phyloP scores from a whole-genome alignment of 2,329 filamentous ascomycete species.

The Aspergillus glaucus region DNA sequence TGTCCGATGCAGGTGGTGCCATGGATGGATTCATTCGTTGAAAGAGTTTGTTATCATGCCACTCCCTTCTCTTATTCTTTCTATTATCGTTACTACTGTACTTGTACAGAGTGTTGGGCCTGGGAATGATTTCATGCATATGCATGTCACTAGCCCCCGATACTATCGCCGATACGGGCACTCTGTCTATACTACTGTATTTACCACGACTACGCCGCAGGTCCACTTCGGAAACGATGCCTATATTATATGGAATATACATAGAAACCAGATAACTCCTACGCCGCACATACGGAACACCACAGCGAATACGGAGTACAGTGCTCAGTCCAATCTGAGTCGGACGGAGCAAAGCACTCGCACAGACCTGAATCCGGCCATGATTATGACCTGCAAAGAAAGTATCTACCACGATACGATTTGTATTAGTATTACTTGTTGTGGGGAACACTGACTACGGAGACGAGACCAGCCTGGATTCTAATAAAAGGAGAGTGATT shows the following conservation, averaged over 20 bases:
- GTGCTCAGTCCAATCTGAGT: background rate
- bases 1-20: too few relatives aligned
- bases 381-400: too few relatives aligned
- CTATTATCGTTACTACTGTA: background rate
- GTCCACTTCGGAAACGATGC: background rate
- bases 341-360: background rate
- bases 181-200: background rate
- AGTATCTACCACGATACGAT: too few relatives aligned
- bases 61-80: background rate
- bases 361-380: background rate
- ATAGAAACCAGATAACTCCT: background rate
- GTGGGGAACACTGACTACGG: too few relatives aligned
- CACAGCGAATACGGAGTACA: background rate
- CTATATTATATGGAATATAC: background rate
- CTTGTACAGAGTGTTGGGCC: background rate
- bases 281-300: too few relatives aligned
- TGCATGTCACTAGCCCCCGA: background rate
- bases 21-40: too few relatives aligned
- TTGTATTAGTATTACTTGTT: background rate
- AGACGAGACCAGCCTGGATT: too few relatives aligned
- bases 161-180: background rate
- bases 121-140: background rate
- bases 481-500: too few relatives aligned
- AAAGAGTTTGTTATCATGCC: too few relatives aligned
- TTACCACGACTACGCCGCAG: background rate